phyloP scores from a whole-genome alignment of 2,329 filamentous ascomycete genomes.

The Coniochaeta prunicola region DNA sequence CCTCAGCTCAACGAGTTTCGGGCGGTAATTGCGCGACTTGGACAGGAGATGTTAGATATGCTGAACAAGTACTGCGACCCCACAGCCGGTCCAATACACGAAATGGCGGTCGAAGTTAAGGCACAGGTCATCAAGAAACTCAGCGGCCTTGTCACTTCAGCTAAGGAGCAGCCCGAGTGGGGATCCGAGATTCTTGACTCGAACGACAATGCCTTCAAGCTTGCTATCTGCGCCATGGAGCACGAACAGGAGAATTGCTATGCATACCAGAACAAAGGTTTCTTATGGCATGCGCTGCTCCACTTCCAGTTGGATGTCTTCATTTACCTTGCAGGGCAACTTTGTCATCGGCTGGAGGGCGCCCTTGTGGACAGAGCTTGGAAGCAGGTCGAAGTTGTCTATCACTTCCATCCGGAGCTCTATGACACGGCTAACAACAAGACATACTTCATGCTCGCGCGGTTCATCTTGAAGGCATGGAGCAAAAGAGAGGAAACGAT shows the following conservation, averaged over 20 bases:
- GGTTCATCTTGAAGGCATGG: conserved; percentile 46
- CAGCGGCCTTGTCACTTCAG: conserved; percentile 36
- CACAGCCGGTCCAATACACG: conserved; percentile 42
- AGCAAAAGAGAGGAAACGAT: conserved; percentile 37
- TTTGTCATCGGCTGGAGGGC: conserved; percentile 41
- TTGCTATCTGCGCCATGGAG: conserved; percentile 41
- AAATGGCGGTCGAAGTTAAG: conserved; percentile 39
- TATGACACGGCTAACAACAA: conserved; percentile 38
- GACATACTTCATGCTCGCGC: conserved; percentile 32
- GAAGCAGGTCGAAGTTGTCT: conserved; percentile 37
- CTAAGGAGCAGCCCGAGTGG: conserved; percentile 39
- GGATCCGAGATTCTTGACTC: conserved; percentile 39
- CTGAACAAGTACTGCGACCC: conserved; percentile 44
- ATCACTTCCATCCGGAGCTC: conserved; percentile 42
- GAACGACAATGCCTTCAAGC: conserved; percentile 48
- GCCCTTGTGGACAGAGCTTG: conserved; percentile 47
- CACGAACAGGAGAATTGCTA: conserved; percentile 37
- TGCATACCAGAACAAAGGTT: conserved; percentile 34
- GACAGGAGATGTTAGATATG: conserved; percentile 33
- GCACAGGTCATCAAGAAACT: conserved; percentile 42
- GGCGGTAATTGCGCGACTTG: conserved; percentile 32
- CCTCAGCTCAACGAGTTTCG: conserved; percentile 33
- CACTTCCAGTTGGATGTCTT: conserved; percentile 52
- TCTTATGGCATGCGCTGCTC: conserved; percentile 46
- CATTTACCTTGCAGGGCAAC: conserved; percentile 45